Evolutionary conservation across 768 basidiomycete genomes (phyloP).

Genomic region (Candolleomyces eurysporus): DNA sequence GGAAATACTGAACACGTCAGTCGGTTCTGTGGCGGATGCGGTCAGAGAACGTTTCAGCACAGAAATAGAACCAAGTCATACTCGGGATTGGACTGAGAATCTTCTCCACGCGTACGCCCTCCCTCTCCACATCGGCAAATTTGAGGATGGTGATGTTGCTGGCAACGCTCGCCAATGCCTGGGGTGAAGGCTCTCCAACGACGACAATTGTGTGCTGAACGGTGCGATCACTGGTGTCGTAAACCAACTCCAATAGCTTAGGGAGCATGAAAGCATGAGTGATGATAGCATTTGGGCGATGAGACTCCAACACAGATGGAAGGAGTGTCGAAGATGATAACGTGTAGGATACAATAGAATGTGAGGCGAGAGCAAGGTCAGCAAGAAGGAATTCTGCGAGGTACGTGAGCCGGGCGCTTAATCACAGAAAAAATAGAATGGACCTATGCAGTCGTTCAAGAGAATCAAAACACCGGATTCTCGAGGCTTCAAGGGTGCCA

Average conservation of each 20-base stretch:
- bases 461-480: constrained; percentile 73
- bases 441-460: constrained; percentile 78
- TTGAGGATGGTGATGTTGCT: constrained; percentile 54
- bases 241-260: constrained; percentile 68
- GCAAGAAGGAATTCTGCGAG: constrained; percentile 72
- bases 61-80: constrained; percentile 26
- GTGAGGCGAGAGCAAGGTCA: constrained; percentile 74
- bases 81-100: constrained; percentile 49
- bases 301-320: constrained; percentile 57
- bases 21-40: constrained; percentile 38
- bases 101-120: constrained; percentile 53
- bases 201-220: constrained; percentile 63
- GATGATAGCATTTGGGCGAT: constrained; percentile 74
- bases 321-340: constrained; percentile 61
- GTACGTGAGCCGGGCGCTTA: neutral
- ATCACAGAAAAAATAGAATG: constrained; percentile 13
- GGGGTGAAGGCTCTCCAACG: constrained; percentile 58
- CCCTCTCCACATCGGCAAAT: constrained; percentile 71
- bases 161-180: constrained; percentile 44
- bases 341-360: constrained; percentile 68
- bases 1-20: constrained; percentile 65
- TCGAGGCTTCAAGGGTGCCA: constrained; percentile 51
- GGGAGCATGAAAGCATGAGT: constrained; percentile 65
- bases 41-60: too few species aligned
- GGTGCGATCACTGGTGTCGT: constrained; percentile 49